Evolutionary conservation across 2,329 filamentous ascomycete species (phyloP).

Genomic region (Chrysoporthe deuterocubensis): DNA sequence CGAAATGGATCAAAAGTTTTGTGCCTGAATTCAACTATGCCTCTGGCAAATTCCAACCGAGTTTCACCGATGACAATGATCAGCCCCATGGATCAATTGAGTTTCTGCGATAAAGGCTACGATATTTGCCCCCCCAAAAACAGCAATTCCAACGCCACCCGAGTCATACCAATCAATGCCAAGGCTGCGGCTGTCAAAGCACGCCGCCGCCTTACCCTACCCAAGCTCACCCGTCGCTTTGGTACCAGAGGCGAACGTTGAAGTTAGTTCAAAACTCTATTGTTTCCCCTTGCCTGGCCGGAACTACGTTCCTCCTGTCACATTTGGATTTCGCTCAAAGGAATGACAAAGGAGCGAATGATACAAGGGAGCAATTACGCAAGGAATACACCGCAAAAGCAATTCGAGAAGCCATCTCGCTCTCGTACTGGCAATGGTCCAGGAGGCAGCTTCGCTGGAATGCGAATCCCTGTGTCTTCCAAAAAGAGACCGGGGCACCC

Average conservation of each 20-base stretch:
- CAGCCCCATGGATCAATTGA: not conserved
- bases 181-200: conserved; percentile 3
- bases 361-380: not conserved
- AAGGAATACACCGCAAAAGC: not conserved
- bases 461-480: not conserved
- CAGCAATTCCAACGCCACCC: not conserved
- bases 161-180: not conserved
- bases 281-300: not conserved
- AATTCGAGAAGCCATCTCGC: not conserved
- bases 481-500: not conserved
- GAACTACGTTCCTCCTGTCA: not conserved
- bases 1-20: conserved; percentile 10
- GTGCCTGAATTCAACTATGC: not conserved
- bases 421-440: not conserved
- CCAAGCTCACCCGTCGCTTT: not conserved
- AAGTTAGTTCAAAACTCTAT: not conserved
- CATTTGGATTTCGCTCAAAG: not conserved
- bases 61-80: not conserved
- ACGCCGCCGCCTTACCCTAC: not conserved
- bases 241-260: not conserved
- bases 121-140: not conserved
- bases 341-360: not conserved
- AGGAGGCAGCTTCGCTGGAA: not conserved
- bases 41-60: not conserved
- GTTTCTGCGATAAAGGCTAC: not conserved